Evolutionary conservation across 2,329 filamentous ascomycete species (phyloP).

Genomic region (Sclerotinia spermophila): DNA sequence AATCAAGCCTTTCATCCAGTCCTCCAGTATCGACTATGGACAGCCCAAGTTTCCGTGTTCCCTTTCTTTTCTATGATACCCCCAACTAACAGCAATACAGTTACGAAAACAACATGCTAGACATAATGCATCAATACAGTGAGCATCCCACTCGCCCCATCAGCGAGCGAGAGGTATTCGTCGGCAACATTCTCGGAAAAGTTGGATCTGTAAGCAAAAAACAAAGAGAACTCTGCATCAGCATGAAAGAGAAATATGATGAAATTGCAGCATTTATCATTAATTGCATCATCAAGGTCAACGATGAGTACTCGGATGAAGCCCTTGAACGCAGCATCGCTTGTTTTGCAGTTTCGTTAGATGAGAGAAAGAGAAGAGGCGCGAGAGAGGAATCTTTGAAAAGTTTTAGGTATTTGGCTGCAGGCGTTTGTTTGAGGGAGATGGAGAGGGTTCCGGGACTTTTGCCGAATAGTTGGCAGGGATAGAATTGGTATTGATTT

Average conservation of each 20-base stretch:
- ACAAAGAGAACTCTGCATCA: conserved; percentile 42
- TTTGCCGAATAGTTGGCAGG: conserved; percentile 2
- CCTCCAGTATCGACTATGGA: not conserved
- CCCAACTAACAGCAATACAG: conserved; percentile 30
- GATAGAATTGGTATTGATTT: not conserved
- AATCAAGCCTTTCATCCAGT: not conserved
- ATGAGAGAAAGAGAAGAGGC: conserved; percentile 34
- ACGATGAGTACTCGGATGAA: conserved; percentile 39
- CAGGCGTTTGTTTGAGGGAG: conserved; percentile 48
- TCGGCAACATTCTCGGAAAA: conserved; percentile 54
- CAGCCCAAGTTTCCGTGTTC: conserved; percentile 24
- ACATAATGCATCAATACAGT: conserved; percentile 46
- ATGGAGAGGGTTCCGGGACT: conserved; percentile 36
- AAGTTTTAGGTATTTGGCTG: conserved; percentile 53
- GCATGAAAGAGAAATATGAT: conserved; percentile 44
- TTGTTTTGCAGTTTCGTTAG: conserved; percentile 44
- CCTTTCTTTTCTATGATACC: not conserved
- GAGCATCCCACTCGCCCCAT: conserved; percentile 42
- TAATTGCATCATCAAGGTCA: conserved; percentile 44
- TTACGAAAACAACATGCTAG: conserved; percentile 50
- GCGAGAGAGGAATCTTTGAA: conserved; percentile 38
- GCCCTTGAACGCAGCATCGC: conserved; percentile 48
- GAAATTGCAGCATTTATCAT: conserved; percentile 42
- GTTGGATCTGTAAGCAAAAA: conserved; percentile 40
- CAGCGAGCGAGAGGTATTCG: conserved; percentile 53